Base-by-base conservation (phyloP, 768 basidiomycete genomes). In the Trametes maxima region DNA sequence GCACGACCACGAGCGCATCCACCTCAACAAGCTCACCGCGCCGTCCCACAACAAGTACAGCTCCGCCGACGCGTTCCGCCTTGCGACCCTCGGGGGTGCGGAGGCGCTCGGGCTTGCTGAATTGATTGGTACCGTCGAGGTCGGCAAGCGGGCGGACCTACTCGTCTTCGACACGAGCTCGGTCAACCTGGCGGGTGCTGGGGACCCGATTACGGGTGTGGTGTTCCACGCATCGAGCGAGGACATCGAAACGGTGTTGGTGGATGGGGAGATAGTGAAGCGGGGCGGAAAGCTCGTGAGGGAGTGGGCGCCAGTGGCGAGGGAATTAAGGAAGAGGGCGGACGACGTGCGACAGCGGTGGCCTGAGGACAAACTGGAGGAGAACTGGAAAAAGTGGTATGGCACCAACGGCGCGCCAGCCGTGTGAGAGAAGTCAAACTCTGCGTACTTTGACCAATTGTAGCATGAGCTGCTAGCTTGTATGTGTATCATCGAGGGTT, bases 111-210 rank as follows among this genome's bases (percentile, higher is more conserved):
- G 71, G 46, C 60, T 73, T 47, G 45, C 62, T 21, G 37, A 67
- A 37, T 44, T 69, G 35, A 64, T 72, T 50, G 72, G 72, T 2
- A 65, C 70, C 13, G 63, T 74, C 17, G 73, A 74, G 53, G 71
- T 70, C 7, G 72, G 72, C 45, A 74, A 74, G 65, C 63, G 66
- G 10, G 72, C 73, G 2, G 73, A 74, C 49, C 48, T 74, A n/a
- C 60, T 72, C 33, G 59, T 72, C 22, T 70, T 69, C 51, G 71
- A 74, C 55, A 66, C 69, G 19, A 28, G 55, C n/a, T 69, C 69
- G n/a, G 65, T 64, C 37, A 72, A 73, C 43, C 67, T 74, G 22
- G 70, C 67, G 1, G 70, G 68, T 1, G 60, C 61, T 17, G 56
- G n/a, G 1, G 70, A 73, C 48, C 72, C 72, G 1, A 64, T 73